These are phyloP conservation scores for Naumovozyma castellii DNA, from an alignment of 805 yeast species.

Conservation along the genomic window DNA sequence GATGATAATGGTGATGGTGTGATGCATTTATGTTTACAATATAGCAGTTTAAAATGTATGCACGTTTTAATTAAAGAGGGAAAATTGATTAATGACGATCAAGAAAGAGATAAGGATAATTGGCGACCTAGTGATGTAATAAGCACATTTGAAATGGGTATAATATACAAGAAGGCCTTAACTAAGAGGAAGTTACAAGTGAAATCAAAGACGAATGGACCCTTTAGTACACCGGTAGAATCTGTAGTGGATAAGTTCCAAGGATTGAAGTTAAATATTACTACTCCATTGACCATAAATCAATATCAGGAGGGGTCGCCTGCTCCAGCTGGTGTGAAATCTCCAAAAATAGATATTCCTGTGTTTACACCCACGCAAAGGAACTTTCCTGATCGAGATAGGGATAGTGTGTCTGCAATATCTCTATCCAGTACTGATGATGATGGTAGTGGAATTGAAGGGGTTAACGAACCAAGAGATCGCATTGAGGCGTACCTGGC, in stretches of 20 bases:
- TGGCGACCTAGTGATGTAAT: slow-evolving; percentile 60
- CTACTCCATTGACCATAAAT: background rate
- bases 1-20: slow-evolving; percentile 76
- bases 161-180: slow-evolving; percentile 31
- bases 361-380: background rate
- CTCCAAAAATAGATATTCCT: slow-evolving; percentile 2
- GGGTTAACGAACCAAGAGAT: too few relatives aligned
- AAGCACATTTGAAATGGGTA: slow-evolving; percentile 41
- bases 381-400: too few relatives aligned
- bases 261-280: background rate
- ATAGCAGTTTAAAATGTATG: slow-evolving; percentile 51
- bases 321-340: background rate
- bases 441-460: too few relatives aligned
- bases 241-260: slow-evolving; percentile 14
- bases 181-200: slow-evolving; percentile 14
- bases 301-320: background rate
- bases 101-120: slow-evolving; percentile 48
- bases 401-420: too few relatives aligned
- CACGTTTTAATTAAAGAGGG: slow-evolving; percentile 38
- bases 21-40: slow-evolving; percentile 70
- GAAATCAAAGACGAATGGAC: slow-evolving; percentile 15
- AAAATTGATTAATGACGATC: slow-evolving; percentile 39
- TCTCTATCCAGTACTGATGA: too few relatives aligned
- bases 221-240: slow-evolving; percentile 17
- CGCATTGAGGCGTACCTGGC: too few relatives aligned